A percentile compares a stretch with the other conserved stretches of the same genome.
These are phyloP conservation scores for Stereum hirsutum DNA, from an alignment of 1,284 basidiomycete species.

Conservation along the genomic window DNA sequence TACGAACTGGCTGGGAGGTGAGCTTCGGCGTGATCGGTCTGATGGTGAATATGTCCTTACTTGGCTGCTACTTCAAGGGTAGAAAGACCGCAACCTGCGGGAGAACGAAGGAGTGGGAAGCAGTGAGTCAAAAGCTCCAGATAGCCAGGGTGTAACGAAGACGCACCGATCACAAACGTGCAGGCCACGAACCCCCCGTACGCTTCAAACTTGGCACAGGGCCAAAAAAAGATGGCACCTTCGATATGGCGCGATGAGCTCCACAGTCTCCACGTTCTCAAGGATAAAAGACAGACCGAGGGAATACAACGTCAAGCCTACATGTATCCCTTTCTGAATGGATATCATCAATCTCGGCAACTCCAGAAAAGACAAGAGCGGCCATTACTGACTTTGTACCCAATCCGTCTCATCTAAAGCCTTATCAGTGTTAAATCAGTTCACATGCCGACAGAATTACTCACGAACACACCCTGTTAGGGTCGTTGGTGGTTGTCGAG, in stretches of 20 bases:
- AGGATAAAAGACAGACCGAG: conserved; percentile 29
- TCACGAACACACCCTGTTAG: conserved; percentile 45
- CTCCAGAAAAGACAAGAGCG: neutral
- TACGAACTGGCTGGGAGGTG: no score
- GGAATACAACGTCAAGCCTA: conserved; percentile 65
- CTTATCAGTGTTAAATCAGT: conserved; percentile 1
- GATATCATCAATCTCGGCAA: conserved; percentile 1
- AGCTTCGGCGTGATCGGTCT: no score
- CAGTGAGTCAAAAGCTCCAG: neutral
- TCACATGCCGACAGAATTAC: conserved; percentile 11
- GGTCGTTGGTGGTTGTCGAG: no score
- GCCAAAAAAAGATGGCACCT: conserved; percentile 77
- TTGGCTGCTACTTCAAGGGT: conserved; percentile 71
- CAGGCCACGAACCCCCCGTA: conserved; percentile 72
- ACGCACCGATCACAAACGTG: conserved; percentile 55
- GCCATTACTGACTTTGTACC: conserved; percentile 41
- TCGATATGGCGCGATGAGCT: conserved; percentile 1
- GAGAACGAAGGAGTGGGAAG: neutral
- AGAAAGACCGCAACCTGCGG: conserved; percentile 58
- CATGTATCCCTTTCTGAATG: conserved; percentile 48
- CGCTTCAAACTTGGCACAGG: conserved; percentile 55
- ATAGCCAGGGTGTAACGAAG: conserved; percentile 27
- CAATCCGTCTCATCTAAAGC: conserved; percentile 42
- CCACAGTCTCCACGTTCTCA: conserved; percentile 1
- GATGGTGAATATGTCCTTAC: no score